Evolutionary conservation across 1,284 basidiomycete species (phyloP).

Genomic region (Cryptococcus maquisensis): DNA sequence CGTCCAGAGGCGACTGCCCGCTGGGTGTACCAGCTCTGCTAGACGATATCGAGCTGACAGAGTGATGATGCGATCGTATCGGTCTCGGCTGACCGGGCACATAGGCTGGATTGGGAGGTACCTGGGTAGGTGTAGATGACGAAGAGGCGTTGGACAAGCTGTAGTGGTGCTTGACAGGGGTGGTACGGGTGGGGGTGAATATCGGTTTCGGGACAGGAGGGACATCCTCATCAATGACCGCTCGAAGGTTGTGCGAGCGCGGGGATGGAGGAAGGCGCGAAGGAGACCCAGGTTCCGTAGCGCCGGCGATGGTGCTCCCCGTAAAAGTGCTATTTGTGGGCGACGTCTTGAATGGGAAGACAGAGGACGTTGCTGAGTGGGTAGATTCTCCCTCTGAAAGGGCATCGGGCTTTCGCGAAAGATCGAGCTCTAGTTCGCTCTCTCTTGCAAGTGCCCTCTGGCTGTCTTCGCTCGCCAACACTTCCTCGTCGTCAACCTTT

Average conservation of each 20-base stretch:
- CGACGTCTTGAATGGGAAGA: constrained; percentile 29
- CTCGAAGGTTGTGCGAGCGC: constrained; percentile 25
- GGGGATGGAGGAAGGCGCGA: constrained; percentile 30
- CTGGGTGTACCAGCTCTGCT: constrained; percentile 26
- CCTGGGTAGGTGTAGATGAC: constrained; percentile 14
- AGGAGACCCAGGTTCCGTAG: constrained; percentile 16
- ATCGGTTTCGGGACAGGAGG: constrained; percentile 23
- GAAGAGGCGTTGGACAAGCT: constrained; percentile 18
- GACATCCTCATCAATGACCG: constrained; percentile 15
- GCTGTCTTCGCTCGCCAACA: constrained; percentile 18
- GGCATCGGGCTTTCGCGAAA: constrained; percentile 5
- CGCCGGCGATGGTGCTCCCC: background rate
- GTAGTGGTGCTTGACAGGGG: constrained; percentile 32
- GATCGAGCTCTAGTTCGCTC: background rate
- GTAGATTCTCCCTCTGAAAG: constrained; percentile 15
- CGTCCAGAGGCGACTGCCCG: constrained; percentile 7
- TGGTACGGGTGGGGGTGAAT: constrained; percentile 32
- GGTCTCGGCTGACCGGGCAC: constrained; percentile 44
- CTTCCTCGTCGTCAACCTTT: constrained; percentile 20
- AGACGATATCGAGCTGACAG: constrained; percentile 23
- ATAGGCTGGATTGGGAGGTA: constrained; percentile 24
- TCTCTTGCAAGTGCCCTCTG: background rate
- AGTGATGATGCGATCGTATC: constrained; percentile 27
- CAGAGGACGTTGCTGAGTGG: constrained; percentile 20
- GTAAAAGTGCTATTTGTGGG: constrained; percentile 23